Base-by-base conservation (phyloP, 495 filamentous ascomycete species). In the Ramalina intermedia region DNA sequence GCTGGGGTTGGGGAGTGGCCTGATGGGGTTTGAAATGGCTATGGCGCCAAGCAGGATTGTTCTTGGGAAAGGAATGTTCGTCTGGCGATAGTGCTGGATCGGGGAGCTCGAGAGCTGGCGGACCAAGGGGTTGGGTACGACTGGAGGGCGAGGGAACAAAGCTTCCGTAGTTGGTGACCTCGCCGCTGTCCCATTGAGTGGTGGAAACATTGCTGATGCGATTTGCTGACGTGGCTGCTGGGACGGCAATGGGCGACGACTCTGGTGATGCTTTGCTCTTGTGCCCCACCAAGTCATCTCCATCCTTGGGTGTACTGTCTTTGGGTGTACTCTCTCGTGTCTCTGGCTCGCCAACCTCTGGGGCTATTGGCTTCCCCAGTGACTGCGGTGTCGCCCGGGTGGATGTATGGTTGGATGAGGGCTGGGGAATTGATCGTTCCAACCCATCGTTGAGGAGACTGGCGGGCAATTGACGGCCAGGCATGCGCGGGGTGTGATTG, bases 161-260 rank as follows among this genome's bases (percentile, higher is more conserved):
- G 61, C 85, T 90, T 17, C 86, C 87, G 74, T 91, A 93, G 37
- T 65, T 75, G 14, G 58, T 59, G 6, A 60, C 43, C 13, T 42
- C 49, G 24, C 55, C 57, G 49, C 55, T 60, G 39, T 60, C 57
- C 57, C 57, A 59, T 16, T 18, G 41, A 8, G 21, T 27, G 6
- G n/a, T 26, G n/a, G 21, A n/a, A 13, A 37, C 24, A 6, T 45
- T 38, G n/a, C 46, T 48, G 54, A 60, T 46, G 55, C 62, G 4
- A 55, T 64, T 12, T 59, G 57, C 37, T 41, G 47, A 21, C 55
- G 58, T 40, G 67, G 55, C 4, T 56, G 62, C 39, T 62, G 63
- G 45, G 52, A 64, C 51, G 64, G 68, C 17, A 41, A 54, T 27
- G 46, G 54, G 44, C 50, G 48, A 24, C 51, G 55, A 48, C 64